Evolutionary conservation across 2,329 filamentous ascomycete genomes (phyloP).

Genomic region (Moelleriella libera): DNA sequence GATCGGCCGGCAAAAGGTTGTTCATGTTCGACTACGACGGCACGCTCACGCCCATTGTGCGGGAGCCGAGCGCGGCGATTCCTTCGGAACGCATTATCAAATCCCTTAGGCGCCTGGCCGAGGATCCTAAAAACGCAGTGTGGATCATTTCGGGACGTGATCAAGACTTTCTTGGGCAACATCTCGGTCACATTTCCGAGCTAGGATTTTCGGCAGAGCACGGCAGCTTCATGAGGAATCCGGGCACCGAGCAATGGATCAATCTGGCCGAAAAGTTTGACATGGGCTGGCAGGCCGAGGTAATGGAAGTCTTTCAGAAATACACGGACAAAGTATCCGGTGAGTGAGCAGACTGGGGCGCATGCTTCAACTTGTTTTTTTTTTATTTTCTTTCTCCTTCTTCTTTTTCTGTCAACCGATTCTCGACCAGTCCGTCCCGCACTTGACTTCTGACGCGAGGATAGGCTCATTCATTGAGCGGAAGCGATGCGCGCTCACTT

Average conservation of each 20-base stretch:
- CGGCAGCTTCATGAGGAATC: conserved; percentile 84
- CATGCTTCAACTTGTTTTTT: too few species aligned
- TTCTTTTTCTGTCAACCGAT: neutral
- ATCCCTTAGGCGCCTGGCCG: conserved; percentile 64
- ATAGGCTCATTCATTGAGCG: conserved; percentile 80
- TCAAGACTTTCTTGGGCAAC: conserved; percentile 78
- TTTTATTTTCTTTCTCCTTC: neutral
- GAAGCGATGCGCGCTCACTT: conserved; percentile 87
- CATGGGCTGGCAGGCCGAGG: conserved; percentile 86
- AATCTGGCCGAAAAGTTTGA: conserved; percentile 77
- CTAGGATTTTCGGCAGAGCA: conserved; percentile 95
- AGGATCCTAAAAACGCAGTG: conserved; percentile 73
- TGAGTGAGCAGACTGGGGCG: conserved; percentile 21
- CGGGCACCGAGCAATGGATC: conserved; percentile 65
- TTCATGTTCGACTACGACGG: conserved; percentile 99
- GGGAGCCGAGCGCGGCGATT: conserved; percentile 77
- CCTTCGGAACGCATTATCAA: conserved; percentile 73
- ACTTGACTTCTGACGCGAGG: neutral
- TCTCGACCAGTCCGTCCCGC: too few species aligned
- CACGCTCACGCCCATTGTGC: conserved; percentile 88
- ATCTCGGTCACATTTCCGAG: conserved; percentile 79
- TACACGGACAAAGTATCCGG: conserved; percentile 80
- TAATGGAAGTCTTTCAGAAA: conserved; percentile 70
- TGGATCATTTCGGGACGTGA: conserved; percentile 98
- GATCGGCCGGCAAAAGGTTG: conserved; percentile 59